Conservation (phyloP, 1,139 yeast genomes). For the Protomyces arabidopsidicola region DNA sequence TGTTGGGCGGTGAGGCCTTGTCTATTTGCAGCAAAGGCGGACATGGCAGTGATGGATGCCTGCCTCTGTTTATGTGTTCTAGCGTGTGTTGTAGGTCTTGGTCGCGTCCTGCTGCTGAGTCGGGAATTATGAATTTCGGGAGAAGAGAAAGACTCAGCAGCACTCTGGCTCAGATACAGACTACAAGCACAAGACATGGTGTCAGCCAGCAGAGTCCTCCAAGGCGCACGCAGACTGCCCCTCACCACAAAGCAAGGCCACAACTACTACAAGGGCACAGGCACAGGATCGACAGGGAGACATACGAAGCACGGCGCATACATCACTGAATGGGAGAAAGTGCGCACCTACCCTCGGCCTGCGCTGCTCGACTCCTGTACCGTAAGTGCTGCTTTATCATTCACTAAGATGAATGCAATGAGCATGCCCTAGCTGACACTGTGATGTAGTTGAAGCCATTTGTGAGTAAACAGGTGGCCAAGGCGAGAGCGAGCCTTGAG, state of each 20-base stretch:
- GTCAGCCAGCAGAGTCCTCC: slow-evolving; percentile 1
- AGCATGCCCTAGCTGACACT: background rate
- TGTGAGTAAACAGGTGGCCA: slow-evolving; percentile 12
- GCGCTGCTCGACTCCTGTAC: slow-evolving; percentile 33
- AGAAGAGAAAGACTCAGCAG: too few relatives aligned
- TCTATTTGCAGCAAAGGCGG: background rate
- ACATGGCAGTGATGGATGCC: background rate
- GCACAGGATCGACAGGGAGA: slow-evolving; percentile 88
- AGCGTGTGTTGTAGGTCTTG: background rate
- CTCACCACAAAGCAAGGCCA: slow-evolving; percentile 82
- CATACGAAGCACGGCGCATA: slow-evolving; percentile 71
- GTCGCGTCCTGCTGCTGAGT: background rate
- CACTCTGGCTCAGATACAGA: too few relatives aligned
- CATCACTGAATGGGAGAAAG: slow-evolving; percentile 74
- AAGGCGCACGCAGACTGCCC: slow-evolving; percentile 53
- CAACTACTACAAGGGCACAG: slow-evolving; percentile 84
- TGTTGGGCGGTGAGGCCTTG: background rate
- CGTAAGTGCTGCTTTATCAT: background rate
- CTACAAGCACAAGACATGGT: background rate
- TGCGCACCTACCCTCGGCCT: slow-evolving; percentile 88
- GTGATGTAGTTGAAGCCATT: slow-evolving; percentile 14
- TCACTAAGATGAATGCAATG: background rate
- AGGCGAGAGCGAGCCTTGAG: slow-evolving; percentile 1
- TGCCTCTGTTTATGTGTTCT: background rate
- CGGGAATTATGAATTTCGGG: background rate